Base-by-base conservation (phyloP, 2,329 filamentous ascomycete species). In the Colletotrichum destructivum region DNA sequence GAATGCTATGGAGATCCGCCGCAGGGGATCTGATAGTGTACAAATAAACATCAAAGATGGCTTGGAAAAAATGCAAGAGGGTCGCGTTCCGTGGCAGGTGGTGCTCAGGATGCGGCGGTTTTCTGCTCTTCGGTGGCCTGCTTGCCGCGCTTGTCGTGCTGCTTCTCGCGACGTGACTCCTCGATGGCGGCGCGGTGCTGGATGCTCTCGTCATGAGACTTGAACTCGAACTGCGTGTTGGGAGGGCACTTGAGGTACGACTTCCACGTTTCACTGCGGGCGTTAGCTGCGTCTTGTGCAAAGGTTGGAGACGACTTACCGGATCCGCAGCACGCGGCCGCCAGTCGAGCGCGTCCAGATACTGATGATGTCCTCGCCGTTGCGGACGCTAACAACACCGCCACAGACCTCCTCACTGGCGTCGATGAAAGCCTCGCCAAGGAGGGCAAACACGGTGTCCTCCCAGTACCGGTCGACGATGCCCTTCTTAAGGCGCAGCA, bases 401-500 rank as follows among this genome's bases (percentile, higher is more conserved):
- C 96, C 96, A 79, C 96, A 99, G 52, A 99, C 93, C 81, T 99
- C 96, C 76, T 98, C 96, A 62, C 92, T 91, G 47, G 95, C 95
- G 79, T 98, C 96, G 63, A 91, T 90, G 80, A 99, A 98, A 81
- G 98, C 95, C 78, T 98, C 95, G 54, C 96, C 96, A 69, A 98
- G 91, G 77, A 98, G 93, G 35, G 94, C 95, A 77, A 98, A 87
- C 72, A 98, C 85, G 61, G 98, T 87, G 79, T 98, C 94, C 85
- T 99, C 96, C 94, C 96, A 99, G 82, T 97, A 98, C 66, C 96
- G 91, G 82, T 98, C 96, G 21, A 94, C 94, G 23, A 99, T 94
- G 35, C 96, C 96, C 87, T 99, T 99, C 89, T 98, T 98, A 80
- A 99, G 86, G 75, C 96, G 90, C 81, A 99, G 92, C 75, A 98